Evolutionary conservation across 805 yeast genomes (phyloP).

Genomic region (Yamadazyma philogaea): DNA sequence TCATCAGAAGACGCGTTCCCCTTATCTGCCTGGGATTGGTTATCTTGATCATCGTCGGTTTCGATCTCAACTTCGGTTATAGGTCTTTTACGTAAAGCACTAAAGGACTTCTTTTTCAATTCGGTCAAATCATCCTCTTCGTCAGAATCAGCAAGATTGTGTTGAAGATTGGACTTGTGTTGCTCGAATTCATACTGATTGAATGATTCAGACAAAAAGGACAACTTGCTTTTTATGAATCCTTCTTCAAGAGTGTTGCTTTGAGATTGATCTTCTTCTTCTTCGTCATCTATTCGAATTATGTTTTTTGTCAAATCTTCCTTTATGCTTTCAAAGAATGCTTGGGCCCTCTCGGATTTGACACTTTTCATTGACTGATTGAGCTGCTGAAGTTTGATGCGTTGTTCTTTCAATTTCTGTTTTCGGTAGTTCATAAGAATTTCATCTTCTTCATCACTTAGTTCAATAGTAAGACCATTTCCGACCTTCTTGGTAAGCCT

Average conservation of each 20-base stretch:
- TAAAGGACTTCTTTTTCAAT: constrained; percentile 40
- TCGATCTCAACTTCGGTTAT: constrained; percentile 24
- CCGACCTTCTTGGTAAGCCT: constrained; percentile 58
- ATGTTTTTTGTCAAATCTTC: constrained; percentile 17
- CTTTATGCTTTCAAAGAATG: constrained; percentile 52
- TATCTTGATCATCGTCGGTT: constrained; percentile 14
- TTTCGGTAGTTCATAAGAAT: constrained; percentile 45
- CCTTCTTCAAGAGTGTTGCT: constrained; percentile 45
- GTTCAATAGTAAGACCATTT: constrained; percentile 55
- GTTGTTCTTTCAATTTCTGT: constrained; percentile 45
- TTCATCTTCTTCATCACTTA: constrained; percentile 75
- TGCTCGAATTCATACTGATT: constrained; percentile 34
- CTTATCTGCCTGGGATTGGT: constrained; percentile 19
- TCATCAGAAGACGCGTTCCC: constrained; percentile 25
- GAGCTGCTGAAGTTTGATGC: constrained; percentile 46
- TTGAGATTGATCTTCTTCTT: constrained; percentile 15
- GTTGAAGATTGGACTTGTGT: constrained; percentile 31
- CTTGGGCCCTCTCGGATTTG: constrained; percentile 55
- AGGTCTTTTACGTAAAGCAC: constrained; percentile 21
- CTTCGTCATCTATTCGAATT: constrained; percentile 22
- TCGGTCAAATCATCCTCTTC: constrained; percentile 49
- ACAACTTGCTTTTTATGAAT: constrained; percentile 54
- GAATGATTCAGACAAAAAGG: constrained; percentile 42
- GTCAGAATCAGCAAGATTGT: constrained; percentile 30
- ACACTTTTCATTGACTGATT: constrained; percentile 42